These are phyloP conservation scores for Volvox reticuliferus DNA, from an alignment of 139 green algal species.

Conservation along the genomic window DNA sequence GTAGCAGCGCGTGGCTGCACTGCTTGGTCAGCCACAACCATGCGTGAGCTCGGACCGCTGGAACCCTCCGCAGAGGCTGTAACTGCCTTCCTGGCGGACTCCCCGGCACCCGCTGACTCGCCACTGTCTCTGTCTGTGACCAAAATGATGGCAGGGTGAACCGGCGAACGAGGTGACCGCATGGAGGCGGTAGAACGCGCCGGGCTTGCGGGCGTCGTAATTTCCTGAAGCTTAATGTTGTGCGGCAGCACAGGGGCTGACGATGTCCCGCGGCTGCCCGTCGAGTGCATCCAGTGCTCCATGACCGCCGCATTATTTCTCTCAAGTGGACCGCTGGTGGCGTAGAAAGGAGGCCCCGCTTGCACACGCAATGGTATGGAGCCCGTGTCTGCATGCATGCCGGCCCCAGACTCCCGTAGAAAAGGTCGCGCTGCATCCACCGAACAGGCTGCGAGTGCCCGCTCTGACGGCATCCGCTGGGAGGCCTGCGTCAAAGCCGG, in stretches of 20 bases:
- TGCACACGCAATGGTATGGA: neutral
- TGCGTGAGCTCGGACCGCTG: too few relatives aligned
- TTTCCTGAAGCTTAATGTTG: too few relatives aligned
- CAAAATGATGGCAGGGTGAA: neutral
- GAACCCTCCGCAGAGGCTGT: too few relatives aligned
- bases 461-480: neutral
- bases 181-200: neutral
- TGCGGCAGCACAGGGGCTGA: neutral
- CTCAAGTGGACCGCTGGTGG: neutral
- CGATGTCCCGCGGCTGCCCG: too few relatives aligned
- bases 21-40: too few relatives aligned
- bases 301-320: neutral
- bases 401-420: neutral
- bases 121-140: neutral
- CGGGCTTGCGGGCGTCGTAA: neutral
- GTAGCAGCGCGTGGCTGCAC: too few relatives aligned
- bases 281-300: neutral
- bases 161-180: conserved; percentile 1
- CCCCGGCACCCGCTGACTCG: too few relatives aligned
- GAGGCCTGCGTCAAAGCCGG: neutral
- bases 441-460: neutral
- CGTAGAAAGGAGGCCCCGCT: conserved; percentile 8
- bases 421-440: neutral
- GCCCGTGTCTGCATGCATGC: neutral
- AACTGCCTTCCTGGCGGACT: too few relatives aligned